Evolutionary conservation across 1,139 yeast species (phyloP).

Genomic region (Debaryomyces robertsiae): DNA sequence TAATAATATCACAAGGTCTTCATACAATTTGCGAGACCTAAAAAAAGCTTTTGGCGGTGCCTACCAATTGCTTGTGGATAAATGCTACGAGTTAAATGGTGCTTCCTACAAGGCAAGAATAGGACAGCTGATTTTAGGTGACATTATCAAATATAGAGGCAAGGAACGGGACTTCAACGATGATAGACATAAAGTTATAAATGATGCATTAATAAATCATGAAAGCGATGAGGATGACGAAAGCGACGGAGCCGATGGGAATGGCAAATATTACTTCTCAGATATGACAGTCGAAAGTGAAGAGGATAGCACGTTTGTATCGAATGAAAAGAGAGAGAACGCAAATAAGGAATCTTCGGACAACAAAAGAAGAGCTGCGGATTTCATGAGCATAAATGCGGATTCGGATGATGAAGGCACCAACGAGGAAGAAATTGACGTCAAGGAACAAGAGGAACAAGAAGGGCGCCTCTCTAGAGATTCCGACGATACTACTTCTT

Average conservation of each 20-base stretch:
- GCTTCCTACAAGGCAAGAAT: slow-evolving; percentile 68
- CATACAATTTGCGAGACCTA: slow-evolving; percentile 78
- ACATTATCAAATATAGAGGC: slow-evolving; percentile 76
- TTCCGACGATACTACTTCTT: slow-evolving; percentile 10
- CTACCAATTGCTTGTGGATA: slow-evolving; percentile 72
- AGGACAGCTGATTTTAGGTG: slow-evolving; percentile 79
- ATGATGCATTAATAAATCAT: slow-evolving; percentile 54
- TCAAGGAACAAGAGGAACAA: slow-evolving; percentile 12
- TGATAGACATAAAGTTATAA: slow-evolving; percentile 64
- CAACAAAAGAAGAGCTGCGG: slow-evolving; percentile 28
- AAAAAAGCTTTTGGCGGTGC: slow-evolving; percentile 93
- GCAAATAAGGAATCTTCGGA: no score
- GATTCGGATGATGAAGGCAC: slow-evolving; percentile 20
- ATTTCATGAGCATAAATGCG: slow-evolving; percentile 29
- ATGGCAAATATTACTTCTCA: slow-evolving; percentile 43
- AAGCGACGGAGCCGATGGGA: slow-evolving; percentile 29
- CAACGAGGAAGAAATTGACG: not conserved
- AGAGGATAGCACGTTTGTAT: slow-evolving; percentile 21
- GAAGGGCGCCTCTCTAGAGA: slow-evolving; percentile 12
- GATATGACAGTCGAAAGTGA: slow-evolving; percentile 48
- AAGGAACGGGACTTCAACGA: slow-evolving; percentile 78
- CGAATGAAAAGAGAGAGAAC: slow-evolving; percentile 14
- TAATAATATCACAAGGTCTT: slow-evolving; percentile 85
- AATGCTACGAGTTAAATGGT: slow-evolving; percentile 60
- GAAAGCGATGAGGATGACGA: slow-evolving; percentile 20